Conservation (phyloP, 75 land plant species). For the Selaginella moellendorffii region DNA sequence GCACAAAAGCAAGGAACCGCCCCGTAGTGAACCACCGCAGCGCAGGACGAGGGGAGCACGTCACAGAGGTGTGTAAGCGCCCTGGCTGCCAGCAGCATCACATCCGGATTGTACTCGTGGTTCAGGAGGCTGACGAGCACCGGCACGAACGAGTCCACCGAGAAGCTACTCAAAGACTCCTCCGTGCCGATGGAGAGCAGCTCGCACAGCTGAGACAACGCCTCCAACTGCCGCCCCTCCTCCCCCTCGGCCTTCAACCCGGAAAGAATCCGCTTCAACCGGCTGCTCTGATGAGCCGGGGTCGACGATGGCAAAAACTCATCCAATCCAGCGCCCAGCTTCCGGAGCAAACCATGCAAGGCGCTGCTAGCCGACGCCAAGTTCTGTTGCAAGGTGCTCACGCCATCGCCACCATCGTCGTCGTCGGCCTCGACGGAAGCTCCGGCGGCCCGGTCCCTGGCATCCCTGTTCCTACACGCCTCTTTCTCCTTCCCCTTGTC, state of each 20-base stretch:
- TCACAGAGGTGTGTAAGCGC: slow-evolving; percentile 91
- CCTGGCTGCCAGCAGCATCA: slow-evolving; percentile 90
- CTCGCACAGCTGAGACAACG: slow-evolving; percentile 89
- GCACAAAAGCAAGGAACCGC: slow-evolving; percentile 86
- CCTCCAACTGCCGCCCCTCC: slow-evolving; percentile 84
- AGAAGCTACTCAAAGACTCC: slow-evolving; percentile 75
- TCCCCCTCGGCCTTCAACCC: slow-evolving; percentile 80
- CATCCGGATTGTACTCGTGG: slow-evolving; percentile 83
- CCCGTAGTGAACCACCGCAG: slow-evolving; percentile 91
- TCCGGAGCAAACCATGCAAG: slow-evolving; percentile 77
- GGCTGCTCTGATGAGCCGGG: slow-evolving; percentile 19
- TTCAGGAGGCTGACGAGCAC: slow-evolving; percentile 83
- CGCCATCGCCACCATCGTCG: slow-evolving; percentile 54
- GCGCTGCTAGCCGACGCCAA: slow-evolving; percentile 95
- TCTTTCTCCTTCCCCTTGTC: slow-evolving; percentile 24
- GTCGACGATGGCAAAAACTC: slow-evolving; percentile 70
- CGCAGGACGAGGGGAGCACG: slow-evolving; percentile 85
- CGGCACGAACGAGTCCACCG: slow-evolving; percentile 91
- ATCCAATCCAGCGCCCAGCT: slow-evolving; percentile 91
- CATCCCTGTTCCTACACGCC: slow-evolving; percentile 24
- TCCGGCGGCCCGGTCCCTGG: no score
- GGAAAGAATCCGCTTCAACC: slow-evolving; percentile 84
- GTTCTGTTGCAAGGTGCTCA: slow-evolving; percentile 70
- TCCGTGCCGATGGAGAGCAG: slow-evolving; percentile 90
- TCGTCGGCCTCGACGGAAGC: slow-evolving; percentile 38